Evolutionary conservation across 768 basidiomycete genomes (phyloP), one percentile per base, ranked within the genome.

Genomic region (Panaeolus cyanescens): DNA sequence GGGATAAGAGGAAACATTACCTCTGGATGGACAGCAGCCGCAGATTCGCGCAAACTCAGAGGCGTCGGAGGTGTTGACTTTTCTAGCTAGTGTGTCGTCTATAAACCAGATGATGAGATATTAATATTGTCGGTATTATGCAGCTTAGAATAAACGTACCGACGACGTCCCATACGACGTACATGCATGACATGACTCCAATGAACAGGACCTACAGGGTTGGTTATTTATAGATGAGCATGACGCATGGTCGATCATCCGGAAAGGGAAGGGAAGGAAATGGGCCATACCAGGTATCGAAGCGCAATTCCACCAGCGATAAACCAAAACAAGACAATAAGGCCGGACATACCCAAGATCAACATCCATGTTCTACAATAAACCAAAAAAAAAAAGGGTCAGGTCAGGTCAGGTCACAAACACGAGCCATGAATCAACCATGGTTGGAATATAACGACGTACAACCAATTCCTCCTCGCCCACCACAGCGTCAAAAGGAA

Each of bases 401-500:
- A n/a, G n/a, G n/a, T n/a, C n/a, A n/a, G n/a, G 17, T 6, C 17
- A 42, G n/a, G 22, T 45, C 19, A 28, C 61, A 19, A 28, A 33
- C 22, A 59, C 56, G 20, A 42, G n/a, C 12, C 37, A n/a, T n/a
- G n/a, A n/a, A n/a, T 50, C 45, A 50, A 13, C 19, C n/a, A n/a
- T 10, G 15, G 8, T 20, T 40, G n/a, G 36, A 32, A 32, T 42
- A 5, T 19, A 28, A 36, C 40, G 25, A 75, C 88, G 67, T 65
- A 92, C 90, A 96, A 65, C 79, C 85, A 82, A 69, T 91, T 91
- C 64, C 78, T 80, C 54, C 90, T 79, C 7, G 91, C 91, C 91
- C 92, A 93, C 92, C 93, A 96, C 3, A 95, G 80, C 1, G 93
- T 95, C 66, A 95, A 80, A 32, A 96, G 64, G 77, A 95, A 96